Conservation (phyloP, 345 rosid species). For the Brassica rapa region DNA sequence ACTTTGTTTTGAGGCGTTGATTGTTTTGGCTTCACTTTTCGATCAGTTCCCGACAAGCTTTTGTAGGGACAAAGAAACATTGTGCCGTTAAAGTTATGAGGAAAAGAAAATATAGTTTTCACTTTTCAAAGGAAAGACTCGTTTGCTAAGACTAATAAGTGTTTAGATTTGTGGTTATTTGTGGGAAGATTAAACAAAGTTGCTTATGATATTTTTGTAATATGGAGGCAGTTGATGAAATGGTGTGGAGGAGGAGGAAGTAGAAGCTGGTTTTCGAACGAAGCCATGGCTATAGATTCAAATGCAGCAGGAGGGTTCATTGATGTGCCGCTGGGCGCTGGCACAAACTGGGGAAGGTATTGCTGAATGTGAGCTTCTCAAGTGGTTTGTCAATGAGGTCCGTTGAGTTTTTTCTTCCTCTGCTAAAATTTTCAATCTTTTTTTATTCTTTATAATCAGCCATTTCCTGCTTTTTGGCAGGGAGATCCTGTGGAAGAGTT, state of each 20-base stretch:
- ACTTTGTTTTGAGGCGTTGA: neutral
- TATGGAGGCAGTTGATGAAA: constrained; percentile 36
- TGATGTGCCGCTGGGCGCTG: constrained; percentile 82
- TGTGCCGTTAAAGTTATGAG: neutral
- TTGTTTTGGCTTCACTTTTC: neutral
- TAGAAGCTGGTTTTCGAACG: constrained; percentile 53
- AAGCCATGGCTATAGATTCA: constrained; percentile 50
- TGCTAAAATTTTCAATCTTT: too few relatives aligned
- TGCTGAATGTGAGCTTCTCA: constrained; percentile 93
- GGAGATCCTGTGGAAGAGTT: constrained; percentile 87
- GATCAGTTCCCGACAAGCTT: neutral
- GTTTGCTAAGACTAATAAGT: neutral
- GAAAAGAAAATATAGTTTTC: too few relatives aligned
- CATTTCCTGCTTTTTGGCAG: constrained; percentile 33
- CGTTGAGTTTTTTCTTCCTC: too few relatives aligned
- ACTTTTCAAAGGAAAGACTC: too few relatives aligned
- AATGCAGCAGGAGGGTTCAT: constrained; percentile 44
- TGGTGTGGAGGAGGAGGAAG: constrained; percentile 30
- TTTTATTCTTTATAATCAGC: too few relatives aligned
- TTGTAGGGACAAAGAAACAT: too few relatives aligned
- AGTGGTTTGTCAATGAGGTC: constrained; percentile 93
- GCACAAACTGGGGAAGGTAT: constrained; percentile 99
- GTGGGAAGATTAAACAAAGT: constrained; percentile 2
- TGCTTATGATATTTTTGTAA: neutral
- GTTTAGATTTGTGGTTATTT: neutral